Evolutionary conservation across 352 stramenopile species (phyloP).

Genomic region (Phytophthora uliginosa): DNA sequence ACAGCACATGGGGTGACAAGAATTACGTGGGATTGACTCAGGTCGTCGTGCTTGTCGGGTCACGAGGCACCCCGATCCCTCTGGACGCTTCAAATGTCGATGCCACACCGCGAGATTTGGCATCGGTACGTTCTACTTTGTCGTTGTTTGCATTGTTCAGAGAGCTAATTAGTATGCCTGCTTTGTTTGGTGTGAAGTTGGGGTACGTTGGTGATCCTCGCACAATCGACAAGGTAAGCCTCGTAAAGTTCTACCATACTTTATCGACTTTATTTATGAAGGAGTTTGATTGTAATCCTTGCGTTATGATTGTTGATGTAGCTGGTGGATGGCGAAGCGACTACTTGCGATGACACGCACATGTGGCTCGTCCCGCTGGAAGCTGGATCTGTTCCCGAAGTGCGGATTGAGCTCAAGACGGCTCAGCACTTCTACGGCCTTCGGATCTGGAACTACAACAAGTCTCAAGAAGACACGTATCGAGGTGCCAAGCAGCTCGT

Average conservation of each 20-base stretch:
- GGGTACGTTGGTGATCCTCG: slow-evolving; percentile 82
- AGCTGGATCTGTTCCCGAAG: slow-evolving; percentile 31
- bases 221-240: slow-evolving; percentile 86
- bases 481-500: slow-evolving; percentile 76
- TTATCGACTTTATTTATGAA: not conserved
- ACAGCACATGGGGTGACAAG: slow-evolving; percentile 80
- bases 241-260: not conserved
- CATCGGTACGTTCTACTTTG: slow-evolving; percentile 51
- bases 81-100: slow-evolving; percentile 60
- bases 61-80: slow-evolving; percentile 45
- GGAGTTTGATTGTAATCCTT: not conserved
- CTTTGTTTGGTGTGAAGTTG: slow-evolving; percentile 44
- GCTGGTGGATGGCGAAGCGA: slow-evolving; percentile 85
- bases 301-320: slow-evolving; percentile 13
- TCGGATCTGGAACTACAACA: slow-evolving; percentile 90
- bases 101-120: slow-evolving; percentile 75
- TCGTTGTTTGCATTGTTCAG: not conserved
- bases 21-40: slow-evolving; percentile 91
- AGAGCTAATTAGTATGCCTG: not conserved
- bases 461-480: slow-evolving; percentile 73
- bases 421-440: slow-evolving; percentile 69
- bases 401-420: slow-evolving; percentile 70
- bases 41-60: slow-evolving; percentile 71
- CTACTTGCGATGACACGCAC: slow-evolving; percentile 91
- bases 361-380: slow-evolving; percentile 91